Base-by-base conservation (phyloP, 192 early-diverging fungal species). In the Coemansia sp. region DNA sequence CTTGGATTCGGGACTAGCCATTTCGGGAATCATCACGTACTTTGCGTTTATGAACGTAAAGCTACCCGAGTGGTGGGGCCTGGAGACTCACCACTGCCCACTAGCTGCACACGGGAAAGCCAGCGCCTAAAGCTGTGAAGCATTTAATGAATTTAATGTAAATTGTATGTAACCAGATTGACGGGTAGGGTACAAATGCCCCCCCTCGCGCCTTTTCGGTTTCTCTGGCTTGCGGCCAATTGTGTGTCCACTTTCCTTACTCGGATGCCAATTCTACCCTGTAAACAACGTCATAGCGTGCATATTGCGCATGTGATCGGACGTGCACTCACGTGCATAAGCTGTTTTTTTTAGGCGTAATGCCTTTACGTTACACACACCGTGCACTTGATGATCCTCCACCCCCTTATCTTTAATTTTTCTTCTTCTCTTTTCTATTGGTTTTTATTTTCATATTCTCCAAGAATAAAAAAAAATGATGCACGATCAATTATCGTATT, bases 1-100 rank as follows among this genome's bases (percentile, higher is more conserved):
- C 2, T 56, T 87, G 14, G 83, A 87, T 58, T 48, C 69, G 14
- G 83, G 83, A 0, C 41, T 79, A 40, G 75, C 75, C 4, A 69
- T 82, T 12, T 71, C 76, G 11, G 69, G 66, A 28, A 62, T 82
- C 31, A 15, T 79, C 39, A 76, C 70, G 2, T 79, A 71, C 41
- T 72, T 66, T 52, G 66, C 63, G 11, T 73, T 79, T 38, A 30
- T 59, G 46, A 62, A 76, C 15, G 58, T 66, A 15, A 60, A 43
- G 2, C 51, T 81, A 10, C 59, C 64, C 8, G 16, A 50, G 21
- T 81, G 80, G 80, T 81, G 80, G 80, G 80, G 80, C 5, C 38
- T 38, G 6, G 59, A 63, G 17, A 51, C 59, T 1, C 55, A 66
- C 15, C 58, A 62, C 38, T 80, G 78, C 36, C 78, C 78, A 31